phyloP scores from a whole-genome alignment of 208 protist genomes.

The Herpetomonas samuelpessoai region DNA sequence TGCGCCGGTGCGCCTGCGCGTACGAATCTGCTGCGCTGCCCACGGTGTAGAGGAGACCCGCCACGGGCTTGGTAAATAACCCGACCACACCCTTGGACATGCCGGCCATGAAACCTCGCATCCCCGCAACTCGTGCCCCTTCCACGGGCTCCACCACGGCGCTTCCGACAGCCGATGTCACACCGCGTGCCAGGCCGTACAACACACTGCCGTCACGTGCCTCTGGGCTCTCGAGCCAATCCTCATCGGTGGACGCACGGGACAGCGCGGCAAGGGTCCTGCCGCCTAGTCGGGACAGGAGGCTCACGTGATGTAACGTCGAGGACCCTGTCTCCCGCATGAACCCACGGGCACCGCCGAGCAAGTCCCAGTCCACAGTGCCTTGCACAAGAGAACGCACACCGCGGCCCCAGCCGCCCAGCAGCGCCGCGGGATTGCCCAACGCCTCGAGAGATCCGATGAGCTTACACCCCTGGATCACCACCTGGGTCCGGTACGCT shows the following conservation, averaged over 20 bases:
- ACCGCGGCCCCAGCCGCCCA: conserved; percentile 51
- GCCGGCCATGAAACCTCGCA: conserved; percentile 52
- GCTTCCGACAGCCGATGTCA: conserved; percentile 37
- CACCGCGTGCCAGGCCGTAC: conserved; percentile 12
- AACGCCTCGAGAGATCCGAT: conserved; percentile 70
- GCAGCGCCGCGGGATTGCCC: conserved; percentile 66
- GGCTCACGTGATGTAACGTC: conserved; percentile 67
- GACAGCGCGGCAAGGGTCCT: conserved; percentile 29
- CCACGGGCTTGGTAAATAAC: conserved; percentile 51
- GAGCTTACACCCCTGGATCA: conserved; percentile 76
- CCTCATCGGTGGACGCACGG: neutral
- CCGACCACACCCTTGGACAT: conserved; percentile 55
- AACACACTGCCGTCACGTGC: neutral
- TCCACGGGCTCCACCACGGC: conserved; percentile 35
- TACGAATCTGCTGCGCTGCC: conserved; percentile 61
- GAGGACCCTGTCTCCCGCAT: conserved; percentile 52
- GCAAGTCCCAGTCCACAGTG: conserved; percentile 28
- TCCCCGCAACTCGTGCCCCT: conserved; percentile 38
- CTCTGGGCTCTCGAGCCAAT: neutral
- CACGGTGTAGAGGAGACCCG: conserved; percentile 54
- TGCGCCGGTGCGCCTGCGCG: conserved; percentile 20
- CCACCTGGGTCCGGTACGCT: conserved; percentile 52
- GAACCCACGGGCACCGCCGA: conserved; percentile 48
- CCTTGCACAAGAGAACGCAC: conserved; percentile 48
- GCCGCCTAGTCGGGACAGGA: conserved; percentile 53